phyloP scores from a whole-genome alignment of 371 early-diverging fungal species.

The Caulochytrium protostelioides region DNA sequence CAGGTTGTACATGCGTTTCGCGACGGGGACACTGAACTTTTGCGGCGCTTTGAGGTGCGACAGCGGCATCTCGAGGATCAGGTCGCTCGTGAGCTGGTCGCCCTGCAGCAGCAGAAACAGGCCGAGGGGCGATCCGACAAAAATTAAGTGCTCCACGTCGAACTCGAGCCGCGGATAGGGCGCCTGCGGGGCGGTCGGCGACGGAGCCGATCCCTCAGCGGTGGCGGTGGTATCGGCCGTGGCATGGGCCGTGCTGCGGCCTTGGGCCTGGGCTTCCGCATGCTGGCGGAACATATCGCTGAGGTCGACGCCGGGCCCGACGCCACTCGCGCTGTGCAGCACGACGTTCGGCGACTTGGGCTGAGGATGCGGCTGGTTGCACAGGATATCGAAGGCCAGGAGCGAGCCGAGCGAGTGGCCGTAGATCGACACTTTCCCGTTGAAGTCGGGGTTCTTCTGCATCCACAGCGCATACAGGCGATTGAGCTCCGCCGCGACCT shows the following conservation, averaged over 20 bases:
- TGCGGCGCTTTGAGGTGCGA: constrained; percentile 2
- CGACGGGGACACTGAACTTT: constrained; percentile 41
- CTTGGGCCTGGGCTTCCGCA: too few species aligned
- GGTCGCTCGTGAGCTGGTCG: constrained; percentile 9
- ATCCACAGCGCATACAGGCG: constrained; percentile 41
- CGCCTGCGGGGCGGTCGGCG: too few species aligned
- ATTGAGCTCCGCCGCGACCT: constrained; percentile 49
- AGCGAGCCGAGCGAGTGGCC: constrained; percentile 64
- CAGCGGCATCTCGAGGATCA: constrained; percentile 5
- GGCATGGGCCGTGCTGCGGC: too few species aligned
- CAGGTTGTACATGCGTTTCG: constrained; percentile 52
- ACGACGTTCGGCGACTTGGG: too few species aligned
- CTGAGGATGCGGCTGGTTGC: constrained; percentile 44
- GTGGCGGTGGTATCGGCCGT: too few species aligned
- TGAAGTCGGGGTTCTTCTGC: constrained; percentile 46
- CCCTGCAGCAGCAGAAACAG: constrained; percentile 51
- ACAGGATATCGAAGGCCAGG: constrained; percentile 51
- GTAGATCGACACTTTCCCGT: constrained; percentile 50
- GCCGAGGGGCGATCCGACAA: constrained; percentile 50
- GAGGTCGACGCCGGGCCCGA: too few species aligned
- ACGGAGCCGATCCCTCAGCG: too few species aligned
- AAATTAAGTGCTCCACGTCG: constrained; percentile 20
- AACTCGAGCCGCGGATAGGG: constrained; percentile 18
- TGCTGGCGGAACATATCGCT: too few species aligned
- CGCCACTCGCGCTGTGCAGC: too few species aligned